Percentiles rank a stretch among this genome's conserved stretches.
Conservation (phyloP, 1,139 yeast genomes). For the Taphrina pruni region DNA sequence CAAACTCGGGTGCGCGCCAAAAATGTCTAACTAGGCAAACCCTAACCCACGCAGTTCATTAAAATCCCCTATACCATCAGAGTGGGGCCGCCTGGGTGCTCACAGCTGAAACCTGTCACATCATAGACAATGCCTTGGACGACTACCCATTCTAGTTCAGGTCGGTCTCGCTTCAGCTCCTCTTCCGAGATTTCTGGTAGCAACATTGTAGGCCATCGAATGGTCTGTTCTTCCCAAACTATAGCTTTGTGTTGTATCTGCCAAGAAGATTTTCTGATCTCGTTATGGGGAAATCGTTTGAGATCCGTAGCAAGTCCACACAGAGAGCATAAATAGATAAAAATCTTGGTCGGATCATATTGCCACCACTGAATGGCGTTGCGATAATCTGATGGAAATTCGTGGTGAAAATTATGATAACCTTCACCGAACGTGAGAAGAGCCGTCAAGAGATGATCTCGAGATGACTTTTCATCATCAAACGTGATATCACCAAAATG, state of each 20-base stretch:
- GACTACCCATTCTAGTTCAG: constrained; percentile 68
- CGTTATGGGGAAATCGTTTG: constrained; percentile 91
- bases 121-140: constrained; percentile 95
- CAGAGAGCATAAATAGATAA: constrained; percentile 72
- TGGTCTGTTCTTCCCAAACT: constrained; percentile 73
- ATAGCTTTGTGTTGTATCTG: constrained; percentile 97
- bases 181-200: constrained; percentile 91
- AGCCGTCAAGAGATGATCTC: constrained; percentile 94
- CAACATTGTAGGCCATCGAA: constrained; percentile 84
- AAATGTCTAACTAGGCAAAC: too few species aligned
- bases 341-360: constrained; percentile 92
- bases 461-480: constrained; percentile 91
- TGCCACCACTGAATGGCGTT: constrained; percentile 98
- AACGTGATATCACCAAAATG: constrained; percentile 98
- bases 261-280: constrained; percentile 91
- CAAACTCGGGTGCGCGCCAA: too few species aligned
- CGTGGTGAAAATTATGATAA: constrained; percentile 98
- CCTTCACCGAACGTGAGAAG: constrained; percentile 99
- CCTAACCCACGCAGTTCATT: too few species aligned
- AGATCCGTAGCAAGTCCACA: constrained; percentile 87
- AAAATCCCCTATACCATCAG: too few species aligned
- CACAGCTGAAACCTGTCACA: constrained; percentile 77
- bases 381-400: constrained; percentile 97
- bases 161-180: constrained; percentile 75
- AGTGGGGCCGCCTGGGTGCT: constrained; percentile 97